phyloP scores from a whole-genome alignment of 78 protist genomes.

The Isochrysis galbana region DNA sequence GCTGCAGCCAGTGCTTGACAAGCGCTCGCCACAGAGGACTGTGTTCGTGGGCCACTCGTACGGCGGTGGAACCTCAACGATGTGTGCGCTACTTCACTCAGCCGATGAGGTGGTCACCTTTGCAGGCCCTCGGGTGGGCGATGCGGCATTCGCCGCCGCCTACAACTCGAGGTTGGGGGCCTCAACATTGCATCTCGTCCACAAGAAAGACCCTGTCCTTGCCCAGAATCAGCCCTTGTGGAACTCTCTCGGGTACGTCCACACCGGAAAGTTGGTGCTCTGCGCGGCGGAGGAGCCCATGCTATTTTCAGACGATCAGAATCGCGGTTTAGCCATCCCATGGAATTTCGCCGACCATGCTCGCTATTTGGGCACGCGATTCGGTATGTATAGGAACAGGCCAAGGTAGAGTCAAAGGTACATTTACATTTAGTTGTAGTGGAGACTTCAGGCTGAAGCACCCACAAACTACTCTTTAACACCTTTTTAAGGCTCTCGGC shows the following conservation, averaged over 20 bases:
- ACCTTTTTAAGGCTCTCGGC: too few species aligned
- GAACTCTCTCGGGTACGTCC: not conserved
- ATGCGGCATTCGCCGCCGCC: not conserved
- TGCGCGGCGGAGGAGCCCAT: not conserved
- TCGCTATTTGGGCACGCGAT: not conserved
- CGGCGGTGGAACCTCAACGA: not conserved
- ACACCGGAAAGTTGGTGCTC: not conserved
- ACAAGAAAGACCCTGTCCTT: not conserved
- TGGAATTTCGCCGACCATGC: not conserved
- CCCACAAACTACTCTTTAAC: too few species aligned
- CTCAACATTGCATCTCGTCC: not conserved
- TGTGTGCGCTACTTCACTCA: not conserved
- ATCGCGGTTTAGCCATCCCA: not conserved
- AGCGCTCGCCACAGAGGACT: not conserved
- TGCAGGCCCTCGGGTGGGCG: not conserved
- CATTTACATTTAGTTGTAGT: too few species aligned
- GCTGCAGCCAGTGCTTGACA: not conserved
- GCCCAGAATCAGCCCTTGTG: not conserved
- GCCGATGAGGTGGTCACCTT: not conserved
- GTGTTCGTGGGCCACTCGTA: not conserved
- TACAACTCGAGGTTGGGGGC: not conserved
- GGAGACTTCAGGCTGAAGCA: too few species aligned
- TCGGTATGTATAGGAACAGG: not conserved
- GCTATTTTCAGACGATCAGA: not conserved
- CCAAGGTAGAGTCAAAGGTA: not conserved